Percentiles rank a stretch among this genome's conserved stretches.
Conservation (phyloP, 306 rosid species). For the Alnus glutinosa region DNA sequence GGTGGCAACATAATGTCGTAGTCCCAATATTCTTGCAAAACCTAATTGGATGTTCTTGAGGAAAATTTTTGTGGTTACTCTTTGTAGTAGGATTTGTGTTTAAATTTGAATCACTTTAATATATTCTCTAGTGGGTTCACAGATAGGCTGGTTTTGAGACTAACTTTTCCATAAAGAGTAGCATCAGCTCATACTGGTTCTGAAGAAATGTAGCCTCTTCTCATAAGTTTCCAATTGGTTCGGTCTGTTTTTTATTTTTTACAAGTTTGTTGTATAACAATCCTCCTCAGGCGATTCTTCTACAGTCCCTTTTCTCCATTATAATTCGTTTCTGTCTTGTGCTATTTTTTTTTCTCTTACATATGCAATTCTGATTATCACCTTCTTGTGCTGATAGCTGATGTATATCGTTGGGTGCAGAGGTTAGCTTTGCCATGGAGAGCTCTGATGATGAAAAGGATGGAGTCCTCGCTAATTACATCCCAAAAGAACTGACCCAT, state of each 20-base stretch:
- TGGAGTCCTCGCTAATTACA: constrained; percentile 38
- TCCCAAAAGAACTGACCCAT: constrained; percentile 53
- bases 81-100: not conserved
- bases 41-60: not conserved
- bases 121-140: not conserved
- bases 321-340: not conserved
- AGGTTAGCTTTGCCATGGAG: constrained; percentile 51
- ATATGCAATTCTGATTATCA: not conserved
- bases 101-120: not conserved
- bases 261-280: not conserved
- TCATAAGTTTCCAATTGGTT: not conserved
- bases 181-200: not conserved
- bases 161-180: not conserved
- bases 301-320: too few relatives aligned
- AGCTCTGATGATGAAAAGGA: constrained; percentile 81
- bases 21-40: not conserved
- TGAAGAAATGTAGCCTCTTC: not conserved
- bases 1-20: not conserved
- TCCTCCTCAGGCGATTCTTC: not conserved
- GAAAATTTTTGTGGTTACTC: not conserved
- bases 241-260: not conserved
- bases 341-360: too few relatives aligned
- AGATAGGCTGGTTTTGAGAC: not conserved
- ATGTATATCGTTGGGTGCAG: constrained; percentile 16
- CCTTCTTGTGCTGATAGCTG: constrained; percentile 1